phyloP scores from a whole-genome alignment of 495 filamentous ascomycete genomes.

The Hypoxylon crocopeplum region DNA sequence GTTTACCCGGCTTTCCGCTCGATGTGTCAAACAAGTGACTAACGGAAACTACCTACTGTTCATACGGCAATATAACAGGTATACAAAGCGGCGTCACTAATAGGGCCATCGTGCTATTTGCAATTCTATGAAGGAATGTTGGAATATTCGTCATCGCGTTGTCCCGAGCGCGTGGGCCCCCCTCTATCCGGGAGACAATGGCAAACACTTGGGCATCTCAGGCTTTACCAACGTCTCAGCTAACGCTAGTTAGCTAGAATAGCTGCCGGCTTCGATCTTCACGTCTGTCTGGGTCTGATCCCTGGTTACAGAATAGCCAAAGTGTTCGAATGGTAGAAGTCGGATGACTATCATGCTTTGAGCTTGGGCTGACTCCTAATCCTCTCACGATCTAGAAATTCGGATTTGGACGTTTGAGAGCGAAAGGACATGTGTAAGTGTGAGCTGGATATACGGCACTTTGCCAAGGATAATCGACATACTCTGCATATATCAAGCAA shows the following conservation, averaged over 20 bases:
- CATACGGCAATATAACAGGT: constrained; percentile 11
- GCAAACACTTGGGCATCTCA: background rate
- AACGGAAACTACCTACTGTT: constrained; percentile 31
- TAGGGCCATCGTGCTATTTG: constrained; percentile 12
- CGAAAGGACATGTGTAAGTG: too few species aligned
- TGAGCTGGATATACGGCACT: too few species aligned
- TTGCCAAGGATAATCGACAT: too few species aligned
- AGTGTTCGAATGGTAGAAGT: background rate
- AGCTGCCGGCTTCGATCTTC: constrained; percentile 6
- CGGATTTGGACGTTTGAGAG: too few species aligned
- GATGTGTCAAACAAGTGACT: constrained; percentile 27
- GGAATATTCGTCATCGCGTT: constrained; percentile 26
- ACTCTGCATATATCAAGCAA: too few species aligned
- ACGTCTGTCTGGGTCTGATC: background rate
- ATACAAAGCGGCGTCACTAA: constrained; percentile 3
- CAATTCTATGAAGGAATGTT: constrained; percentile 22
- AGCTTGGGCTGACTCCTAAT: background rate
- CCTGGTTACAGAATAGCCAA: constrained; percentile 10
- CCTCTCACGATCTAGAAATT: too few species aligned
- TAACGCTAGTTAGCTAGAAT: background rate
- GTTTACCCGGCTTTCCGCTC: constrained; percentile 33
- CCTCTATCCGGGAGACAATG: constrained; percentile 3
- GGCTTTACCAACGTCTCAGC: constrained; percentile 1
- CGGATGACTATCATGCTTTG: background rate
- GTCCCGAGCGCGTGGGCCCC: constrained; percentile 26